These are phyloP conservation scores for Clonostachys rosea DNA, from an alignment of 2,329 filamentous ascomycete genomes.

Conservation along the genomic window DNA sequence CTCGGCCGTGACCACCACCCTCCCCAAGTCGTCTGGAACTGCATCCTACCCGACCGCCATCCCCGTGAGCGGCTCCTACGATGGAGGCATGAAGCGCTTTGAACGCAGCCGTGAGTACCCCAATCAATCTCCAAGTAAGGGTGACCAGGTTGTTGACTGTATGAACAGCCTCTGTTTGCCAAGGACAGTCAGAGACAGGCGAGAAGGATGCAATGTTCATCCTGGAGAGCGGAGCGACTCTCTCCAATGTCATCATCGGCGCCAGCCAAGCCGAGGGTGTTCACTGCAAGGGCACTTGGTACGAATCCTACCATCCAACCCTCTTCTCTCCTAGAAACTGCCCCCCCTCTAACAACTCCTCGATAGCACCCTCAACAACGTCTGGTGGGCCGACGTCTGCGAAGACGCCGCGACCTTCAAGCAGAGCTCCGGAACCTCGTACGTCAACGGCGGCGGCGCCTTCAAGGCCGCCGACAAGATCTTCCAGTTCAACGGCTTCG, in stretches of 20 bases:
- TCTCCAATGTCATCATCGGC: slow-evolving; percentile 49
- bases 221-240: slow-evolving; percentile 40
- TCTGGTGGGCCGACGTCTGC: slow-evolving; percentile 33
- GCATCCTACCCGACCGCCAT: slow-evolving; percentile 19
- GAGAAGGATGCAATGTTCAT: slow-evolving; percentile 40
- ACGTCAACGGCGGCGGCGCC: slow-evolving; percentile 35
- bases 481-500: slow-evolving; percentile 37
- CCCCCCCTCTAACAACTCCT: slow-evolving; percentile 19
- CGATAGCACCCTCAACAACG: slow-evolving; percentile 30
- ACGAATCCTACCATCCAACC: not conserved
- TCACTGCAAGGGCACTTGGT: slow-evolving; percentile 27
- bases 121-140: not conserved
- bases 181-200: slow-evolving; percentile 16
- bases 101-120: slow-evolving; percentile 30
- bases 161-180: slow-evolving; percentile 7
- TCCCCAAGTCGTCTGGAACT: slow-evolving; percentile 28
- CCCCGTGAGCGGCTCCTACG: slow-evolving; percentile 29
- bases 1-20: slow-evolving; percentile 10
- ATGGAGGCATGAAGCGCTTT: slow-evolving; percentile 41
- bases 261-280: slow-evolving; percentile 41
- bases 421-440: slow-evolving; percentile 30
- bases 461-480: slow-evolving; percentile 38
- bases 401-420: slow-evolving; percentile 17
- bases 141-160: not conserved
- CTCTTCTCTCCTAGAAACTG: too few relatives aligned